Evolutionary conservation across 1,139 yeast species (phyloP), one percentile per base, ranked within the genome.

Genomic region (Groenewaldozyma sp.): DNA sequence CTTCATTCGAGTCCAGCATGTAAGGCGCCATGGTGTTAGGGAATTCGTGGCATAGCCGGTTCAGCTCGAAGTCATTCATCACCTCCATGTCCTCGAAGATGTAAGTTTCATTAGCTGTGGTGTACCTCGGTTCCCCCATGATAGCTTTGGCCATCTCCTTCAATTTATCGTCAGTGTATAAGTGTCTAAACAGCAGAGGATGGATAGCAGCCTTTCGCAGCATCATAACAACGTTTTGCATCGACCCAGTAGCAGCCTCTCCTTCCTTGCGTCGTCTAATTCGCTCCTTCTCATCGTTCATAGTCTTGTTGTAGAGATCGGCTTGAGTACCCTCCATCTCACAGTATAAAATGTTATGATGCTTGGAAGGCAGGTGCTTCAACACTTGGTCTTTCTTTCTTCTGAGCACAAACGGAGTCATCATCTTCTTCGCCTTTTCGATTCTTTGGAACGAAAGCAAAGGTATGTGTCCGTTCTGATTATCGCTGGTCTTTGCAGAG

Each of bases 351-450:
- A 82, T 71, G 34, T 65, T 66, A 46, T 80, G 86, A 37, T 68
- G 63, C 56, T 93, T 91, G 22, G 73, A 70, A 0, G 98, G 98
- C 48, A 91, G 67, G 58, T 91, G 93, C 55, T 82, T 76, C 56
- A 91, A 70, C 9, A 91, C 98, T 60, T 91, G 97, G 43, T 76
- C 82, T 64, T 91, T 91, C 55, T 82, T 82, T 58, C 99, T 78
- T 59, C 99, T 73, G 52, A 91, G 67, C 7, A 91, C 91, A 64
- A 91, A 91, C 3, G 99, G 99, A 2, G 94, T 82, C 98, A 91
- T 91, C 96, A 91, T 91, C 3, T 93, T 81, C 59, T 84, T 86
- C 4, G 99, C 99, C 55, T 87, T 82, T 33, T 78, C 73, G 45
- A 91, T 87, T 1, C 98, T 94, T 61, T 91, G 94, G 49, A 81